Conservation (phyloP, 2,329 filamentous ascomycete genomes). For the Coleophoma cylindrospora region DNA sequence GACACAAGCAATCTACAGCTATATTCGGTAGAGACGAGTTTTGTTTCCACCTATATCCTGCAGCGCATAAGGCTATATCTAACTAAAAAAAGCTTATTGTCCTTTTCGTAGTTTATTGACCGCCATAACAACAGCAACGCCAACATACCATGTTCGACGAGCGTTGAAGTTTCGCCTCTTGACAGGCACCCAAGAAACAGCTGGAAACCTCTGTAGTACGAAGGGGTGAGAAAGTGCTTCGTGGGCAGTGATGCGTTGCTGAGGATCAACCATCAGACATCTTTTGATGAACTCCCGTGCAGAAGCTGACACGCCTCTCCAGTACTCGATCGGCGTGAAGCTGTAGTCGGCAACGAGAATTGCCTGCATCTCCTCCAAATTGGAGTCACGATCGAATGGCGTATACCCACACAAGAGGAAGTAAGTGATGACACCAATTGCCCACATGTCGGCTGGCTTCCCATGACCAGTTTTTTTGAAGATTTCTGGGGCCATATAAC, state of each 20-base stretch:
- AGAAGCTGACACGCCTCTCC: slow-evolving; percentile 86
- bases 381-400: slow-evolving; percentile 93
- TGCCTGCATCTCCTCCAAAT: slow-evolving; percentile 99
- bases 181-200: too few relatives aligned
- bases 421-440: slow-evolving; percentile 97
- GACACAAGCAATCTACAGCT: too few relatives aligned
- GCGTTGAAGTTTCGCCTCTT: too few relatives aligned
- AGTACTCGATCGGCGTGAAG: slow-evolving; percentile 93
- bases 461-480: slow-evolving; percentile 98
- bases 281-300: slow-evolving; percentile 89
- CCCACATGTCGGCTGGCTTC: slow-evolving; percentile 98
- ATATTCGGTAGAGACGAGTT: too few relatives aligned
- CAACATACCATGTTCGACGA: too few relatives aligned
- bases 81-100: too few relatives aligned
- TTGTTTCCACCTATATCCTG: too few relatives aligned
- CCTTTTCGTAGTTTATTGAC: too few relatives aligned
- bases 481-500: slow-evolving; percentile 99
- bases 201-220: too few relatives aligned
- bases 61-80: too few relatives aligned
- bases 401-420: slow-evolving; percentile 98
- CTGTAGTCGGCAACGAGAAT: slow-evolving; percentile 95
- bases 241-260: slow-evolving; percentile 85
- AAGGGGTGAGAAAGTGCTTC: slow-evolving; percentile 60
- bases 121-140: too few relatives aligned
- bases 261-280: slow-evolving; percentile 87